Evolutionary conservation across 139 green algal genomes (phyloP).

Genomic region (Chlamydomonas sp.): DNA sequence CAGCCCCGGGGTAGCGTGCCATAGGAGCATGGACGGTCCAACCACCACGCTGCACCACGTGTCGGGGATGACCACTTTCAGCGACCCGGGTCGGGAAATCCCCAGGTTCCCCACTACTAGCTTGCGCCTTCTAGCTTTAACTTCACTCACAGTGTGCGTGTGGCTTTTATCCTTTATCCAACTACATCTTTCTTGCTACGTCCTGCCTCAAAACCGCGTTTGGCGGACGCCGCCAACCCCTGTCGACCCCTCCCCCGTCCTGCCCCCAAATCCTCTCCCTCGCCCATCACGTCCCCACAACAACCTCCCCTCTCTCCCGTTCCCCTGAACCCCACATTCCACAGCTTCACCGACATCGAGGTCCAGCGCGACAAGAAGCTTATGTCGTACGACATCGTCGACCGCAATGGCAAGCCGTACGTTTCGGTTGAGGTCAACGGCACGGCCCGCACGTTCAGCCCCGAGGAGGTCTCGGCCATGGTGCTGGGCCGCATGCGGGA

Average conservation of each 20-base stretch:
- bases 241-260: too few species aligned
- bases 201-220: too few species aligned
- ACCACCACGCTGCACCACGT: neutral
- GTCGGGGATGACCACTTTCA: neutral
- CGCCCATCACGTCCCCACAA: too few species aligned
- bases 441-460: conserved; percentile 56
- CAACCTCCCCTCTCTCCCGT: neutral
- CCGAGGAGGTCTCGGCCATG: conserved; percentile 68
- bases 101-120: too few species aligned
- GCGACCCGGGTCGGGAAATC: too few species aligned
- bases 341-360: conserved; percentile 62
- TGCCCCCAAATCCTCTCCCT: too few species aligned
- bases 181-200: too few species aligned
- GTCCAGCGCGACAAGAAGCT: conserved; percentile 93
- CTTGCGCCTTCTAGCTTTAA: too few species aligned
- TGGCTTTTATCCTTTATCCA: too few species aligned
- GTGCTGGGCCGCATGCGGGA: conserved; percentile 83
- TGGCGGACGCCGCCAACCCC: too few species aligned
- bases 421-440: conserved; percentile 71
- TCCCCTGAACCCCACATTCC: conserved; percentile 4
- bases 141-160: too few species aligned
- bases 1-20: neutral
- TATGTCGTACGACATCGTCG: conserved; percentile 75
- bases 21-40: neutral
- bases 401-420: conserved; percentile 19